Percentiles rank a stretch among this genome's conserved stretches.
phyloP scores from a whole-genome alignment of 345 rosid genomes.

The Orychophragmus violaceus region DNA sequence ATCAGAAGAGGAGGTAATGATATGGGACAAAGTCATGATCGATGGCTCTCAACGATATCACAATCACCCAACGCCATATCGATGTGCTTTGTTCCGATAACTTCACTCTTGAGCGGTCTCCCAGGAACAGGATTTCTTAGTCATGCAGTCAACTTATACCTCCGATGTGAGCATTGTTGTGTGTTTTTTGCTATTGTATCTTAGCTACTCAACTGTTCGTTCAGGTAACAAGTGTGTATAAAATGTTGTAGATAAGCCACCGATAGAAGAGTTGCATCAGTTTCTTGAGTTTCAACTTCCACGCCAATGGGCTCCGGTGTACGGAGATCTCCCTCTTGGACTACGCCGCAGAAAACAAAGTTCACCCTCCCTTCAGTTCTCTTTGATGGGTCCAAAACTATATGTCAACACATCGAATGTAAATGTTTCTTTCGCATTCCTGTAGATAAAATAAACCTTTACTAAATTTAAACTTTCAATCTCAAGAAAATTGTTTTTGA shows the following conservation, averaged over 20 bases:
- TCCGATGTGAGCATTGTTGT: constrained; percentile 55
- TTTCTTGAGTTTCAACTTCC: constrained; percentile 94
- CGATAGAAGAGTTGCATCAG: constrained; percentile 76
- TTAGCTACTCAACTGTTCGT: constrained; percentile 6
- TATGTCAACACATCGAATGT: constrained; percentile 72
- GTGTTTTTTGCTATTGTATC: neutral
- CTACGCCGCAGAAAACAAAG: constrained; percentile 57
- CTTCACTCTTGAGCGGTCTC: constrained; percentile 71
- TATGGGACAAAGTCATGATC: constrained; percentile 62
- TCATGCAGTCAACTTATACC: constrained; percentile 89
- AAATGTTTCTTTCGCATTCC: neutral
- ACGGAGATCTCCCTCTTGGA: constrained; percentile 79
- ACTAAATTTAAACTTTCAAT: neutral
- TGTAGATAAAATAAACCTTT: neutral
- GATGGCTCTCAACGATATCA: constrained; percentile 80
- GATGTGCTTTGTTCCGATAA: constrained; percentile 93
- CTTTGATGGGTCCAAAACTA: constrained; percentile 87
- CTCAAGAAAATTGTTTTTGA: neutral
- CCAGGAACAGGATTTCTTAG: constrained; percentile 82
- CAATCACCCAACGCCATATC: constrained; percentile 81
- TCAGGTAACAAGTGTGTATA: neutral
- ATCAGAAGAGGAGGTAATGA: constrained; percentile 77
- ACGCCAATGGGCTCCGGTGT: constrained; percentile 99
- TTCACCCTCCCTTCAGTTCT: constrained; percentile 72
- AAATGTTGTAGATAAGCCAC: constrained; percentile 74